A percentile compares a stretch with the other conserved stretches of the same genome.
Conservation (phyloP, 768 basidiomycete genomes). For the Kwoniella pini region DNA sequence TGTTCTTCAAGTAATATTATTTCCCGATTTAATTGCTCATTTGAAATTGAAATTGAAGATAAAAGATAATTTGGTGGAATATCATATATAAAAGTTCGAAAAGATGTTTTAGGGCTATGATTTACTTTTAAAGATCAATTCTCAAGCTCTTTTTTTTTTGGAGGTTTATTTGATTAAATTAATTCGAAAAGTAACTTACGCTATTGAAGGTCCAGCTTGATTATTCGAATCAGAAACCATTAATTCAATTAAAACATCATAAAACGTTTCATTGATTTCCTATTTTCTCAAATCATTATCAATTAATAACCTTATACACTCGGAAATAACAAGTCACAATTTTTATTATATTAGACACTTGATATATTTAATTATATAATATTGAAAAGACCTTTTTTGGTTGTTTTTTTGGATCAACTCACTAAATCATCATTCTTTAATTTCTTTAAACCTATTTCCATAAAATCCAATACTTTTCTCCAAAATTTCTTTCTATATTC, state of each 20-base stretch:
- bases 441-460: conserved; percentile 29
- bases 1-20: conserved; percentile 53
- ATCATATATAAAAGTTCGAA: conserved; percentile 50
- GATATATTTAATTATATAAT: too few relatives aligned
- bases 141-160: too few relatives aligned
- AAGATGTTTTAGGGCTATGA: conserved; percentile 39
- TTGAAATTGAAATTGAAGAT: background rate
- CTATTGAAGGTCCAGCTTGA: conserved; percentile 13
- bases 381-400: too few relatives aligned
- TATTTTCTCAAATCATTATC: conserved; percentile 7
- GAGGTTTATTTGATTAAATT: too few relatives aligned
- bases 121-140: too few relatives aligned
- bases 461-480: conserved; percentile 22
- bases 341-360: too few relatives aligned
- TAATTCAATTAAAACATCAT: conserved; percentile 40
- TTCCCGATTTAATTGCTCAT: conserved; percentile 1
- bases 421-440: conserved; percentile 13
- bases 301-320: conserved; percentile 9
- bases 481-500: conserved; percentile 27
- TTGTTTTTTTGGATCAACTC: background rate
- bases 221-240: conserved; percentile 25
- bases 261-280: conserved; percentile 48
- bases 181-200: too few relatives aligned
- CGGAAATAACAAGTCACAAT: too few relatives aligned
- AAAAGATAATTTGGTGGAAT: conserved; percentile 4